phyloP scores from a whole-genome alignment of 176 grass and related monocot genomes.

The Oryza longistaminata region DNA sequence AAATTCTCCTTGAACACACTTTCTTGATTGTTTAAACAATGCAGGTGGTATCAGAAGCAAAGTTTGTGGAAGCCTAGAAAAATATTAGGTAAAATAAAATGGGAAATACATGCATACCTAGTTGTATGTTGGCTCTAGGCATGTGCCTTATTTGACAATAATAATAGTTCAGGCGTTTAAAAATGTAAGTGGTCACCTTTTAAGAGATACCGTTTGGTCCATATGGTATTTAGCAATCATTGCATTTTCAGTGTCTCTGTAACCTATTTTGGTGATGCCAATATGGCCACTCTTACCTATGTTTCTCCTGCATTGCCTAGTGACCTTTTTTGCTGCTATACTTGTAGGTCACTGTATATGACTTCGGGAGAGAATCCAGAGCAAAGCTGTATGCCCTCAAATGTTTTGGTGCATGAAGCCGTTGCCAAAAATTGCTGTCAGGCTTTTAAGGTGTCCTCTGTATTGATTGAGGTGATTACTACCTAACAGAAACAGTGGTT shows the following conservation, averaged over 20 bases:
- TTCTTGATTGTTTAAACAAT: too few species aligned
- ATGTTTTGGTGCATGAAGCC: constrained; percentile 14
- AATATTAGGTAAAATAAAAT: too few species aligned
- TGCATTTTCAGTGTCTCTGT: not conserved
- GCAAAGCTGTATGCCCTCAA: not conserved
- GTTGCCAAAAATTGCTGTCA: constrained; percentile 30
- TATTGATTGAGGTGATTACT: constrained; percentile 50
- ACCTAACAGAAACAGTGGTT: constrained; percentile 40
- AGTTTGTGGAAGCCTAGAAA: too few species aligned
- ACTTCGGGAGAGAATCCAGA: constrained; percentile 18
- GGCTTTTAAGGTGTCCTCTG: constrained; percentile 16
- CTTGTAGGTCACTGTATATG: constrained; percentile 39
- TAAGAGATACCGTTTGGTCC: not conserved
- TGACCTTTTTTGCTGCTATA: constrained; percentile 37
- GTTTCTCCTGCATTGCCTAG: not conserved
- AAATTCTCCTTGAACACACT: too few species aligned
- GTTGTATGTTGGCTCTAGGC: not conserved
- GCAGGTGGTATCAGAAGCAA: too few species aligned
- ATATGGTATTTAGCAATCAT: not conserved
- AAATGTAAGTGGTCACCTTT: not conserved
- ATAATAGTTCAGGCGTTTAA: not conserved
- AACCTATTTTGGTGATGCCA: not conserved
- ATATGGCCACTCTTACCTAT: not conserved
- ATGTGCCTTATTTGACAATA: too few species aligned
- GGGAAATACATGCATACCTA: too few species aligned